Evolutionary conservation across 23 red algal genomes (phyloP).

Genomic region (Gracilariopsis chorda): DNA sequence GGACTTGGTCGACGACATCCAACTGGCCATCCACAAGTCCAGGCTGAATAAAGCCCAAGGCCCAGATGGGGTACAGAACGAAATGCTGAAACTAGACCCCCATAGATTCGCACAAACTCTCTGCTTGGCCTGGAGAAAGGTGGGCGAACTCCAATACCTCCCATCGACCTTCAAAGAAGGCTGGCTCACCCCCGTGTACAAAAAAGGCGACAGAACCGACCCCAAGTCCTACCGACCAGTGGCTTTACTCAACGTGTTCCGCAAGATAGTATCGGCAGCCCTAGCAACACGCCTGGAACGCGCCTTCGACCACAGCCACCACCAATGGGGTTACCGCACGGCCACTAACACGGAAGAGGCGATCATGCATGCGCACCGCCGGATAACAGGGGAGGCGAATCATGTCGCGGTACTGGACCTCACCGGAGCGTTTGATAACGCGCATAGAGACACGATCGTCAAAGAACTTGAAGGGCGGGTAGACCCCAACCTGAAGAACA

Average conservation of each 20-base stretch:
- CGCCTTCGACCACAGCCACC: not conserved
- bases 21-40: not conserved
- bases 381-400: not conserved
- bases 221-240: conserved; percentile 7
- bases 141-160: not conserved
- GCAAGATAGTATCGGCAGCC: not conserved
- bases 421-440: not conserved
- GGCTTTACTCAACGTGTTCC: not conserved
- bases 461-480: not conserved
- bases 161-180: not conserved
- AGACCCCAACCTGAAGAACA: not conserved
- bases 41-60: conserved; percentile 6
- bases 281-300: not conserved
- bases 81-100: not conserved
- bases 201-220: not conserved
- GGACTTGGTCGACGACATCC: not conserved
- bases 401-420: conserved; percentile 18
- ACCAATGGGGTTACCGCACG: conserved; percentile 6
- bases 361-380: not conserved
- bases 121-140: not conserved
- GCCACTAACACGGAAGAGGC: not conserved
- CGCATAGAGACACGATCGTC: not conserved
- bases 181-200: not conserved
- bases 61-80: not conserved
- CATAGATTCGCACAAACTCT: not conserved